A percentile compares a stretch with the other conserved stretches of the same genome.
Conservation (phyloP, 2,329 filamentous ascomycete species). For the Periconia macrospinosa region DNA sequence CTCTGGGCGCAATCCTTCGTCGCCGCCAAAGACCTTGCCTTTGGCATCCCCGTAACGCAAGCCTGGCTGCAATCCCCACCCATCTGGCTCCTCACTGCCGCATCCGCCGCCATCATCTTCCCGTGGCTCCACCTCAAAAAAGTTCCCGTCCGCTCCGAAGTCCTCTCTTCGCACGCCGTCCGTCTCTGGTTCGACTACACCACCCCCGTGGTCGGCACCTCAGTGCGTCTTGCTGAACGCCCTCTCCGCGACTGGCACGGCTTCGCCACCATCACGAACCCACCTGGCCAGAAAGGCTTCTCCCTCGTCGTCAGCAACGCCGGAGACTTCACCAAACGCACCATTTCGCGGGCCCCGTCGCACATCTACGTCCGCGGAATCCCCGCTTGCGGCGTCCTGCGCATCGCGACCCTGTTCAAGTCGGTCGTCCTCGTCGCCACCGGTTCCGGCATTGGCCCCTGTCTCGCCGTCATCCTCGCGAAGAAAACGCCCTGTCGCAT, state of each 20-base stretch:
- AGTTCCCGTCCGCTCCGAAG: slow-evolving; percentile 67
- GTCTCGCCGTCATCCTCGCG: slow-evolving; percentile 56
- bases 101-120: slow-evolving; percentile 68
- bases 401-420: slow-evolving; percentile 40
- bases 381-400: slow-evolving; percentile 40
- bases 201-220: slow-evolving; percentile 33
- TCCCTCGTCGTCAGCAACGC: slow-evolving; percentile 42
- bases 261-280: slow-evolving; percentile 44
- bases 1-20: slow-evolving; percentile 39
- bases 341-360: slow-evolving; percentile 34
- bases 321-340: slow-evolving; percentile 42
- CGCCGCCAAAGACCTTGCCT: slow-evolving; percentile 26
- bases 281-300: slow-evolving; percentile 26
- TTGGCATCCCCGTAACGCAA: slow-evolving; percentile 15
- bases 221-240: slow-evolving; percentile 33
- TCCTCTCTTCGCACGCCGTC: slow-evolving; percentile 72
- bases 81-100: slow-evolving; percentile 71
- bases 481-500: slow-evolving; percentile 58
- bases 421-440: slow-evolving; percentile 42
- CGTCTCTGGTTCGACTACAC: slow-evolving; percentile 60
- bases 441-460: slow-evolving; percentile 44
- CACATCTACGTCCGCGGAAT: slow-evolving; percentile 42
- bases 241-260: slow-evolving; percentile 43
- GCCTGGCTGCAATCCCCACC: slow-evolving; percentile 29
- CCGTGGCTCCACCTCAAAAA: slow-evolving; percentile 75